Conservation (phyloP, 2,329 filamentous ascomycete genomes). For the Talaromyces funiculosus region DNA sequence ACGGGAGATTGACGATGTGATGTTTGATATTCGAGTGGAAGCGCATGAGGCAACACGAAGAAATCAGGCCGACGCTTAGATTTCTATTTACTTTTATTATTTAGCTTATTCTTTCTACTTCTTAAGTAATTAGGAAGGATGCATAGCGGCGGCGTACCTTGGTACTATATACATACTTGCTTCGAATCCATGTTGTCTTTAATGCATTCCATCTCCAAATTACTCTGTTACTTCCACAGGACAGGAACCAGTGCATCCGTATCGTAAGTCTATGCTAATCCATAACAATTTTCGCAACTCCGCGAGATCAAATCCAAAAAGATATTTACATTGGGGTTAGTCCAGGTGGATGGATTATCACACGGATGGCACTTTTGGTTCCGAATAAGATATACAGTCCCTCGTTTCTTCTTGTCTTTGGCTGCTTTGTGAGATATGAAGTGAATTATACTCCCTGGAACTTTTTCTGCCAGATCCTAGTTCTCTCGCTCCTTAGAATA, state of each 20-base stretch:
- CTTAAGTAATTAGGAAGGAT: background rate
- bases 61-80: conserved; percentile 14
- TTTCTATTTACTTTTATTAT: background rate
- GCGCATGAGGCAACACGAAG: conserved; percentile 65
- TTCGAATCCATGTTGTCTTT: background rate
- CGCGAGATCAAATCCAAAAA: too few relatives aligned
- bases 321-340: conserved; percentile 37
- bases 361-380: conserved; percentile 44
- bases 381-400: conserved; percentile 34
- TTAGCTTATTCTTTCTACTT: background rate
- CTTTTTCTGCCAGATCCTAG: conserved; percentile 32
- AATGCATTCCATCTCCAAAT: background rate
- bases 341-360: conserved; percentile 47
- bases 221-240: background rate
- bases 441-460: background rate
- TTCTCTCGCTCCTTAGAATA: conserved; percentile 46
- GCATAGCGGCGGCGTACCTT: conserved; percentile 14
- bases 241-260: too few relatives aligned
- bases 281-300: too few relatives aligned
- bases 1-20: conserved; percentile 66
- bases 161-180: background rate
- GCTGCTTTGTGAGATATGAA: background rate
- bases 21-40: conserved; percentile 72
- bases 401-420: background rate
- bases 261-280: too few relatives aligned